Conservation (phyloP, 2,329 filamentous ascomycete genomes). For the Botrytis deweyae region DNA sequence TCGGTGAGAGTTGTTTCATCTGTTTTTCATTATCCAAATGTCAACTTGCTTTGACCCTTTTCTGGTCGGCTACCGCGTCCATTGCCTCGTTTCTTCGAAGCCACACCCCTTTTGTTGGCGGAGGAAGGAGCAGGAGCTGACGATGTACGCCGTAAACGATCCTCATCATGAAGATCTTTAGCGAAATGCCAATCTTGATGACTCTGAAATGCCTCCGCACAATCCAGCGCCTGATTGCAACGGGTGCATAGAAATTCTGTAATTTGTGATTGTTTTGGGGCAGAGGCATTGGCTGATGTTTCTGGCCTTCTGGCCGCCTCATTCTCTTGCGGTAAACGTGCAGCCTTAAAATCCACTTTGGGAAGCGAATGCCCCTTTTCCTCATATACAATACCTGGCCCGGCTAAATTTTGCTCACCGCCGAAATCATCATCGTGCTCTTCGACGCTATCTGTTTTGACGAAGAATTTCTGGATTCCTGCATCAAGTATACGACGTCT, state of each 20-base stretch:
- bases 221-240: constrained; percentile 62
- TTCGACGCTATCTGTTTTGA: constrained; percentile 33
- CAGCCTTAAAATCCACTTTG: constrained; percentile 17
- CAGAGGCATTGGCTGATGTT: constrained; percentile 29
- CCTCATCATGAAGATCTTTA: constrained; percentile 69
- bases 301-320: constrained; percentile 38
- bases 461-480: constrained; percentile 38
- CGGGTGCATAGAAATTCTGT: constrained; percentile 55
- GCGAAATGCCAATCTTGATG: constrained; percentile 96
- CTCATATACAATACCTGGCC: constrained; percentile 24
- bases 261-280: constrained; percentile 41
- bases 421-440: constrained; percentile 37
- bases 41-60: constrained; percentile 60
- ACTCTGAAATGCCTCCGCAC: constrained; percentile 61
- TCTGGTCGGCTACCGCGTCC: constrained; percentile 41
- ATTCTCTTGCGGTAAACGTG: constrained; percentile 26
- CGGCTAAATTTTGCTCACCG: constrained; percentile 31
- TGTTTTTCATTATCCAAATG: constrained; percentile 45
- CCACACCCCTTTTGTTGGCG: constrained; percentile 37
- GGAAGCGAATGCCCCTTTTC: constrained; percentile 21
- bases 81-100: constrained; percentile 32
- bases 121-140: constrained; percentile 31
- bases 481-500: constrained; percentile 34
- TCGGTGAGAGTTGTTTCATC: constrained; percentile 15
- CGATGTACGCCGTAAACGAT: constrained; percentile 25